Conservation (phyloP, 352 stramenopile species). For the Thalassiosira mediterranea region DNA sequence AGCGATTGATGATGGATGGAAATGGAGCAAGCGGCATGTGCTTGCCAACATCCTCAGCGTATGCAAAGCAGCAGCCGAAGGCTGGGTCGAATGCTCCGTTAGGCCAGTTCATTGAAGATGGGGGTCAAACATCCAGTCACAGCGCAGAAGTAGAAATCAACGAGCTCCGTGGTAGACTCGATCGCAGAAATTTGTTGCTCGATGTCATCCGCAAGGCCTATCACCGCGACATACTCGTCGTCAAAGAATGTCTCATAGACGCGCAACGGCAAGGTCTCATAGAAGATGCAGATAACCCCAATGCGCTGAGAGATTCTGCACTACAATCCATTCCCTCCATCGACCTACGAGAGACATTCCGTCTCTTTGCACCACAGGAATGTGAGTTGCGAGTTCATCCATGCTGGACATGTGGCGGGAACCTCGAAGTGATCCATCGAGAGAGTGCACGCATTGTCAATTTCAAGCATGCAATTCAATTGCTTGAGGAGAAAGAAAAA, state of each 20-base stretch:
- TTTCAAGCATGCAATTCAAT: slow-evolving; percentile 42
- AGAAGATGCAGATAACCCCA: neutral
- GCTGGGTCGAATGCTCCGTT: no score
- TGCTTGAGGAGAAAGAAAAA: slow-evolving; percentile 39
- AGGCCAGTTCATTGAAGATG: no score
- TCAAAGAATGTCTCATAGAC: slow-evolving; percentile 50
- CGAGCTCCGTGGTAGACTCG: slow-evolving; percentile 29
- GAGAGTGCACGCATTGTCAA: slow-evolving; percentile 46
- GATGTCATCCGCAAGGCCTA: slow-evolving; percentile 58
- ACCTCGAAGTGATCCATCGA: slow-evolving; percentile 54
- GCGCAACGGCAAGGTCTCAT: slow-evolving; percentile 9
- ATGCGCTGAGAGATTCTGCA: neutral
- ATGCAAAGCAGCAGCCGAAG: no score
- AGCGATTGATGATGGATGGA: no score
- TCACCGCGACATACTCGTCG: slow-evolving; percentile 52
- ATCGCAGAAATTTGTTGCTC: slow-evolving; percentile 44
- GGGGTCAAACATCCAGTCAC: no score
- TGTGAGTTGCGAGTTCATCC: slow-evolving; percentile 47
- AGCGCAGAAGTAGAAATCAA: slow-evolving; percentile 39
- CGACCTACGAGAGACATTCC: slow-evolving; percentile 46
- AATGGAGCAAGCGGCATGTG: no score
- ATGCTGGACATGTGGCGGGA: slow-evolving; percentile 44
- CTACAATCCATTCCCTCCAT: slow-evolving; percentile 53
- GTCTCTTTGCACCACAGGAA: slow-evolving; percentile 53
- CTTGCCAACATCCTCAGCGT: no score